phyloP scores from a whole-genome alignment of 805 yeast genomes.

The Blastobotrys muscicola region DNA sequence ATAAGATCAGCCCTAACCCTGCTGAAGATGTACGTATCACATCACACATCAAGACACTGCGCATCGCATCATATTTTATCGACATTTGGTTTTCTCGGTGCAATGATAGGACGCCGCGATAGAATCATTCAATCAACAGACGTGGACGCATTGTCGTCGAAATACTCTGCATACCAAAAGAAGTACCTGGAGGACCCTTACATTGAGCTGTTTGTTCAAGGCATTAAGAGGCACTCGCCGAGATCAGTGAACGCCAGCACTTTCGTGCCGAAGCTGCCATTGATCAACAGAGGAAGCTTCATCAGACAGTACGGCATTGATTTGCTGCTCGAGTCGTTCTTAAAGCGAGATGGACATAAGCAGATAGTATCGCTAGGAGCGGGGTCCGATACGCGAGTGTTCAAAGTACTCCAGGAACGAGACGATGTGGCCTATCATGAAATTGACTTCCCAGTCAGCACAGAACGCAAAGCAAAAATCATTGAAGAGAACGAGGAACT shows the following conservation, averaged over 20 bases:
- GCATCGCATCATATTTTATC: too few relatives aligned
- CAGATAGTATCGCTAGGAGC: constrained; percentile 68
- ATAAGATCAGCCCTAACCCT: too few relatives aligned
- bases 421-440: constrained; percentile 41
- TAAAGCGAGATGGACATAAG: constrained; percentile 11
- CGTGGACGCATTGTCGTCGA: constrained; percentile 48
- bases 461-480: constrained; percentile 41
- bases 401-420: constrained; percentile 34
- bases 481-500: constrained; percentile 31
- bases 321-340: constrained; percentile 31
- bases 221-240: constrained; percentile 8
- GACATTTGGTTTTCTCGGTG: too few relatives aligned
- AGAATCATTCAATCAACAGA: constrained; percentile 47
- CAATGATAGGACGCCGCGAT: constrained; percentile 25
- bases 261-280: constrained; percentile 38
- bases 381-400: constrained; percentile 68
- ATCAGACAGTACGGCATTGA: constrained; percentile 40
- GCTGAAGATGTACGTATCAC: too few relatives aligned
- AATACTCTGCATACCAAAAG: constrained; percentile 35
- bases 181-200: constrained; percentile 40
- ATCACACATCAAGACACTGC: too few relatives aligned
- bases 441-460: constrained; percentile 52
- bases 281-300: constrained; percentile 56
- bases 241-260: constrained; percentile 2
- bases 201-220: constrained; percentile 18